Evolutionary conservation across 2,329 filamentous ascomycete species (phyloP), one percentile per base, ranked within the genome.

Genomic region (Penicillium nordicum): DNA sequence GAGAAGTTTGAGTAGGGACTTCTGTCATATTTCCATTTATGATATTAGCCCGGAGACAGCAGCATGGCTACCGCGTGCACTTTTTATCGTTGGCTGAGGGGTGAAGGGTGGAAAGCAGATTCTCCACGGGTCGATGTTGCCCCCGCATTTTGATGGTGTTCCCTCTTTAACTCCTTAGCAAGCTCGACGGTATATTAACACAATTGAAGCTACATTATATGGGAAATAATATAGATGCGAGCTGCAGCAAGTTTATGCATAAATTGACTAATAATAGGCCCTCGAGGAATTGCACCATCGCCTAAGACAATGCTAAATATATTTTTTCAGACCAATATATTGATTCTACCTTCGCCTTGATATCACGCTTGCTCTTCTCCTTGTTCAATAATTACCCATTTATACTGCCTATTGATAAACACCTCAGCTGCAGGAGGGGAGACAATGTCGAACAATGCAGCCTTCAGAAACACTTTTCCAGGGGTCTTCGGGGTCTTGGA

Each of bases 401-500:
- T 12, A 21, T 40, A 23, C 23, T 57, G 53, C 25, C 46, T 57
- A 18, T 61, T 53, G 4, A 9, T 18, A 32, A 65, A 67, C 2
- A 62, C 40, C 29, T 61, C 63, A 2, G 45, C 29, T 0, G 14
- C 44, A 14, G 57, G 59, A 12, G 52, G 46, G 2, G 66, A 52
- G 10, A 64, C 27, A 0, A 1, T 51, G 6, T 63, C 60, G 23
- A 68, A 67, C 43, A 68, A 36, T 2, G 55, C 27, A 8, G 60
- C 65, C 41, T 66, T 67, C 11, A 67, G 16, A 9, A 65, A 67
- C 1, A 55, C 57, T 16, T 62, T 60, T 1, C 64, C 65, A 1
- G 63, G 60, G 0, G 37, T 25, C 11, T 51, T 64, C 6, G 60
- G 56, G 0, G 56, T 60, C 36, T 43, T 61, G 7, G 58, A 58